Evolutionary conservation across 768 basidiomycete species (phyloP), one percentile per base, ranked within the genome.

Genomic region (Lactarius quietus): DNA sequence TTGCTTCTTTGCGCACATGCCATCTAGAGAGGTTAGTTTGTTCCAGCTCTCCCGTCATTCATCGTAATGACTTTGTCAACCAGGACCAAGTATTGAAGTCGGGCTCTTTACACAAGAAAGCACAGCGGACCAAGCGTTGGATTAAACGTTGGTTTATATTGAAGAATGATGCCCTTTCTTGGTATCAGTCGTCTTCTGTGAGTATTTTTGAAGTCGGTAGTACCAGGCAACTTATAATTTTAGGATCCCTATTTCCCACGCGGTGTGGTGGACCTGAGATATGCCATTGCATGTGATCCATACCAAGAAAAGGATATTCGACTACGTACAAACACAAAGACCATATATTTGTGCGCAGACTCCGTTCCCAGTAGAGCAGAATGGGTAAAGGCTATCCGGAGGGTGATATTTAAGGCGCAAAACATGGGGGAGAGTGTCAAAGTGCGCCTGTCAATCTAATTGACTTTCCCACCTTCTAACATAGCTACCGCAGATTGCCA

Each of bases 221-320:
- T 52, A 20, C 17, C 14, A 55, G 28, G 62, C 7, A 60, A 55
- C 51, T 43, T 23, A 65, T 59, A 61, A 14, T 61, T 70, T 45
- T 57, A 96, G 94, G 95, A 99, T 71, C 96, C 95, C 2, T 99
- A 99, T 76, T 99, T 99, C 75, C 92, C 95, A 14, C 92, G 95
- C 69, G 97, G 95, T 29, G 94, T 98, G 62, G 83, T 95, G n/a
- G 94, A 97, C 72, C 78, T 99, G 36, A 91, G 95, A 66, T 98
- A 98, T 76, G 90, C 91, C 8, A 89, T 93, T 53, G 84, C 90
- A 28, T 97, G 96, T 73, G 95, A 98, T 61, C 80, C 92, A 0
- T 76, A 81, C 3, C 84, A 85, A 17, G 90, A 94, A 70, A 89
- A 82, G 70, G 91, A 87, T 52, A 88, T 98, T 72, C 89, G 90